Evolutionary conservation across 768 basidiomycete genomes (phyloP), one percentile per base, ranked within the genome.

Genomic region (Tulasnella sp.): DNA sequence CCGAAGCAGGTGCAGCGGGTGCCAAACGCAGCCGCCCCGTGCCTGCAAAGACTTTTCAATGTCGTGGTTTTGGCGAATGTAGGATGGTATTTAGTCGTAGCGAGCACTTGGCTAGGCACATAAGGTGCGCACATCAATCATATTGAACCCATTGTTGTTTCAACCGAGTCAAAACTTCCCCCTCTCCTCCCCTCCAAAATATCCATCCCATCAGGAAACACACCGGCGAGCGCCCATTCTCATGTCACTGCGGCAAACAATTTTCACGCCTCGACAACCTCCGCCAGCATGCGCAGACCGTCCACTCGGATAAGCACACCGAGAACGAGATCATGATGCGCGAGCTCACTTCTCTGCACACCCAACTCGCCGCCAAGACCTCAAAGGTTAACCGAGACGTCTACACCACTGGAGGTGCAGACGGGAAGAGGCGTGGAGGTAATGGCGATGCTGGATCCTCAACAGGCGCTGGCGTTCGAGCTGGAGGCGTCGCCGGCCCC

Each of bases 191-290:
- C 59, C 60, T 60, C 62, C 51, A 17, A 57, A 53, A 65, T 65
- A 29, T 49, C 63, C 59, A 4, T 19, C 66, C 60, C 53, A 62
- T 15, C 73, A 97, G 93, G 65, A 97, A 97, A 79, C 94, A 98
- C 72, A 97, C 94, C 3, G 94, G 94, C 62, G 94, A 97, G 69
- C 83, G 92, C 19, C 94, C 94, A 17, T 98, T 98, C 72, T 81
- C 83, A 42, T 98, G 94, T 68, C 93, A 97, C 69, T 98, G 94
- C 74, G 80, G 83, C 11, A 93, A 94, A 71, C 85, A 93, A 64
- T 97, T 97, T 69, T 92, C 91, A 4, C 83, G 94, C 11, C 83
- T 98, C 68, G 94, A 98, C 73, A 98, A 98, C 68, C 80, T 98
- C 2, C 84, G 94, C 48, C 94, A 98, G 69, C 94, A 98, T 70